Percentiles rank a stretch among this genome's conserved stretches.
Evolutionary conservation across 257 asterid species (phyloP).

Genomic region (Solanum clarkiae): DNA sequence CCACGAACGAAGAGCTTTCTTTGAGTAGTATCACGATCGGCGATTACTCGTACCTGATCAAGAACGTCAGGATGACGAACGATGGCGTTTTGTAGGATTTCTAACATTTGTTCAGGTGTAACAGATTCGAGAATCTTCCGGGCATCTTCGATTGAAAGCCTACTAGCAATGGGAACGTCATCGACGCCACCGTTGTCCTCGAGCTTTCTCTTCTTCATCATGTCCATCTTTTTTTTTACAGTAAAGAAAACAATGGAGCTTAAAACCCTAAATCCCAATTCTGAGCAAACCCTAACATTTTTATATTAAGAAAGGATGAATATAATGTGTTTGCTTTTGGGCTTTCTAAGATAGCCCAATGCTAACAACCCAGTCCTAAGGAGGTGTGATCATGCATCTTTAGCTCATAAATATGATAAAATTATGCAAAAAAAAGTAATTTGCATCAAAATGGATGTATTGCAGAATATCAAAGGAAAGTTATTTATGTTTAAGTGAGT

Average conservation of each 20-base stretch:
- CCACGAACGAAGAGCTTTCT: slow-evolving; percentile 86
- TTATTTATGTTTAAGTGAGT: not conserved
- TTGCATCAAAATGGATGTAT: not conserved
- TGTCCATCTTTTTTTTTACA: slow-evolving; percentile 26
- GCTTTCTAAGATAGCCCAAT: not conserved
- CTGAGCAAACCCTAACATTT: not conserved
- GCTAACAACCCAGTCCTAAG: not conserved
- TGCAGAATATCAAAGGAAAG: not conserved
- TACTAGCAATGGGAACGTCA: slow-evolving; percentile 19
- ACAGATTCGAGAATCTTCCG: slow-evolving; percentile 52
- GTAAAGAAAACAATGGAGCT: not conserved
- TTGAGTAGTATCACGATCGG: slow-evolving; percentile 51
- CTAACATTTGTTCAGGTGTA: slow-evolving; percentile 53
- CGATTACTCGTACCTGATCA: slow-evolving; percentile 47
- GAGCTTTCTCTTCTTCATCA: slow-evolving; percentile 49
- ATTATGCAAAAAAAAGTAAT: too few relatives aligned
- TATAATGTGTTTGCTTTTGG: not conserved
- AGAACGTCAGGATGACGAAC: slow-evolving; percentile 62
- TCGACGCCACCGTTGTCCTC: slow-evolving; percentile 45
- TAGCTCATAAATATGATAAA: not conserved
- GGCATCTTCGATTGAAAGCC: slow-evolving; percentile 49
- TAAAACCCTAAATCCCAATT: slow-evolving; percentile 3
- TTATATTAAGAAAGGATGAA: not conserved
- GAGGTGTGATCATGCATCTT: not conserved
- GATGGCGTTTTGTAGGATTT: slow-evolving; percentile 47